A percentile compares a stretch with the other conserved stretches of the same genome.
These are phyloP conservation scores for Eutypa lata DNA, from an alignment of 2,329 filamentous ascomycete species.

Conservation along the genomic window DNA sequence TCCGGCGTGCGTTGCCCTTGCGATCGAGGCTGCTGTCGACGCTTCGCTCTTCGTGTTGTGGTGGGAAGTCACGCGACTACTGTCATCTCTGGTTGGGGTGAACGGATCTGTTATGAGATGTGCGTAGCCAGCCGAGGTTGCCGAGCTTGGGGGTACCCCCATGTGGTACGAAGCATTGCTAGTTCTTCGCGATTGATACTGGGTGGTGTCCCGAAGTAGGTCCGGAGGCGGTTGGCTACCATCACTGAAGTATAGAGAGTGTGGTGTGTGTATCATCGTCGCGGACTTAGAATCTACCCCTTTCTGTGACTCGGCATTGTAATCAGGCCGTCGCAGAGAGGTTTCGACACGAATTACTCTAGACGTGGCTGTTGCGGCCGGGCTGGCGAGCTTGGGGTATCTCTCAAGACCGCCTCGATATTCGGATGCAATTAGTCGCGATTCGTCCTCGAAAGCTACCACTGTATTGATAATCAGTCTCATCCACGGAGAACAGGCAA, in stretches of 20 bases:
- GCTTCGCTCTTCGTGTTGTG: conserved; percentile 31
- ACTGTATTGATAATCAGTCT: conserved; percentile 41
- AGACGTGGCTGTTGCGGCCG: conserved; percentile 23
- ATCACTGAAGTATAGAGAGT: conserved; percentile 23
- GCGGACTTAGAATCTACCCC: conserved; percentile 18
- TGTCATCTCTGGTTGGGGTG: conserved; percentile 21
- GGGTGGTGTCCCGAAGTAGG: conserved; percentile 16
- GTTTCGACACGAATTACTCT: conserved; percentile 24
- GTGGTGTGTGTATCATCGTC: conserved; percentile 19
- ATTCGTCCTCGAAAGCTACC: conserved; percentile 86
- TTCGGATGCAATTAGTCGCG: conserved; percentile 83
- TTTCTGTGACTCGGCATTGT: conserved; percentile 17
- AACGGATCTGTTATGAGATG: conserved; percentile 20
- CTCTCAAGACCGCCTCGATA: conserved; percentile 75
- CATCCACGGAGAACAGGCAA: background rate
- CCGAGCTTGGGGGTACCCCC: conserved; percentile 18
- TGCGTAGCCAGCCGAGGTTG: conserved; percentile 21
- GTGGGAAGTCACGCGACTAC: conserved; percentile 13
- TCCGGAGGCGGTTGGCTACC: conserved; percentile 19
- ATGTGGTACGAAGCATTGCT: conserved; percentile 25
- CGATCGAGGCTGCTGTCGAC: conserved; percentile 37
- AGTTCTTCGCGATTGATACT: conserved; percentile 24
- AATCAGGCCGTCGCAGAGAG: conserved; percentile 19
- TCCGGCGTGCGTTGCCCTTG: conserved; percentile 31
- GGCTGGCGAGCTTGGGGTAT: conserved; percentile 59